Evolutionary conservation across 768 basidiomycete species (phyloP).

Genomic region (Tephrocybe sp.): DNA sequence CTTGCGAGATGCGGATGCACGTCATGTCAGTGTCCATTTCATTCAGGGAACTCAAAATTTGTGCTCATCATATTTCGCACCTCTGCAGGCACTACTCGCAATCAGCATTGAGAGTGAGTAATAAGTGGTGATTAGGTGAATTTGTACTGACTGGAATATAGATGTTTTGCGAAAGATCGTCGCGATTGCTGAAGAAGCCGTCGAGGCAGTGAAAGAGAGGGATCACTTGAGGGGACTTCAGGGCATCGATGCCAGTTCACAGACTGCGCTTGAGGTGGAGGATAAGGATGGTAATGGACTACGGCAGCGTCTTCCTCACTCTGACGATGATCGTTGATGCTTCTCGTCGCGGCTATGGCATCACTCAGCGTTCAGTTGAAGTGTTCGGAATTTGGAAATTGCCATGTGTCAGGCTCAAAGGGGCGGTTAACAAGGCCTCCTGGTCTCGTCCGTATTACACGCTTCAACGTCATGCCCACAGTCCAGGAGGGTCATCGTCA

Average conservation of each 20-base stretch:
- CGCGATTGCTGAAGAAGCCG: slow-evolving; percentile 17
- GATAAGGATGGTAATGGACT: not conserved
- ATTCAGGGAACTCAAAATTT: not conserved
- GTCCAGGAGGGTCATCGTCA: too few relatives aligned
- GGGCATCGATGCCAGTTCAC: not conserved
- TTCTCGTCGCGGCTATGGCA: too few relatives aligned
- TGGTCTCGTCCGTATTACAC: too few relatives aligned
- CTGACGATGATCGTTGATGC: too few relatives aligned
- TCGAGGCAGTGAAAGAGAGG: slow-evolving; percentile 12
- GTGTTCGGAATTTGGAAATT: too few relatives aligned
- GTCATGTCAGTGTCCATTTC: slow-evolving; percentile 23
- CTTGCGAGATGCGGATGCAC: slow-evolving; percentile 28
- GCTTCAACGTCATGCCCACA: too few relatives aligned
- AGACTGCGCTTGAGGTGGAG: not conserved
- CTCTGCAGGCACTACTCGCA: slow-evolving; percentile 27
- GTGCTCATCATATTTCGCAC: not conserved
- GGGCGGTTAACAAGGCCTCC: too few relatives aligned
- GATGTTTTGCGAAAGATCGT: slow-evolving; percentile 16
- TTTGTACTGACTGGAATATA: not conserved
- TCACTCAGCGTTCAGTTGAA: too few relatives aligned
- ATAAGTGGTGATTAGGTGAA: not conserved
- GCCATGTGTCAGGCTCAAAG: too few relatives aligned
- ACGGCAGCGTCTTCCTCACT: not conserved
- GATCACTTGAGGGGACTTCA: slow-evolving; percentile 10
- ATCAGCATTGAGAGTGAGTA: slow-evolving; percentile 26